phyloP scores from a whole-genome alignment of 176 grass and related monocot genomes.

The Thinopyrum elongatum region DNA sequence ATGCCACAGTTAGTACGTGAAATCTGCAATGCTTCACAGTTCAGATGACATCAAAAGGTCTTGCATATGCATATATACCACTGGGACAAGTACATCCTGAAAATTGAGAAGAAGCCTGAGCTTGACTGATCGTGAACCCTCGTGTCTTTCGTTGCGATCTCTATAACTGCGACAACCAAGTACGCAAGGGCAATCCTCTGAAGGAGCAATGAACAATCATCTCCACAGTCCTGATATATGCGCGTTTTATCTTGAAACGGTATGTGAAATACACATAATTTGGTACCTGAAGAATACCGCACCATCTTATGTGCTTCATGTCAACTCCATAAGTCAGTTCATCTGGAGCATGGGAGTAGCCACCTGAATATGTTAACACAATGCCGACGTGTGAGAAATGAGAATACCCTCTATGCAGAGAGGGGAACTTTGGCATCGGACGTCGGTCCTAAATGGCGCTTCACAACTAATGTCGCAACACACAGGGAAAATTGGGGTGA shows the following conservation, averaged over 20 bases:
- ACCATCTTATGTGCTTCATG: constrained; percentile 87
- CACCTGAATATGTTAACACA: constrained; percentile 41
- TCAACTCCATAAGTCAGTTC: constrained; percentile 71
- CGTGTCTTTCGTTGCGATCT: constrained; percentile 67
- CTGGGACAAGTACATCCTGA: constrained; percentile 62
- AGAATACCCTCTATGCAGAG: neutral
- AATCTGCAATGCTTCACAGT: neutral
- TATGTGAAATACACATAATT: too few relatives aligned
- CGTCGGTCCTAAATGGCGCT: too few relatives aligned
- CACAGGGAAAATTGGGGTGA: neutral
- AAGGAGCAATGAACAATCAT: too few relatives aligned
- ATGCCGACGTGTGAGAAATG: neutral
- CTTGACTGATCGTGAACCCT: constrained; percentile 58
- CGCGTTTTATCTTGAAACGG: too few relatives aligned
- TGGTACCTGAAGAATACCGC: constrained; percentile 95
- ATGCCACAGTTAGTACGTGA: neutral
- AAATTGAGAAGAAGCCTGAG: constrained; percentile 53
- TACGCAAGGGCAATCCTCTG: constrained; percentile 94
- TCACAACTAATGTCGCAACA: too few relatives aligned
- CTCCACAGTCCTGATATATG: too few relatives aligned
- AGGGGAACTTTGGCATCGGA: neutral
- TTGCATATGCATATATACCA: constrained; percentile 34
- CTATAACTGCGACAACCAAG: constrained; percentile 70
- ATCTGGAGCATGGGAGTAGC: constrained; percentile 89
- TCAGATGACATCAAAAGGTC: neutral